phyloP scores from a whole-genome alignment of 1,284 basidiomycete genomes.

The Boletus holoroseus region DNA sequence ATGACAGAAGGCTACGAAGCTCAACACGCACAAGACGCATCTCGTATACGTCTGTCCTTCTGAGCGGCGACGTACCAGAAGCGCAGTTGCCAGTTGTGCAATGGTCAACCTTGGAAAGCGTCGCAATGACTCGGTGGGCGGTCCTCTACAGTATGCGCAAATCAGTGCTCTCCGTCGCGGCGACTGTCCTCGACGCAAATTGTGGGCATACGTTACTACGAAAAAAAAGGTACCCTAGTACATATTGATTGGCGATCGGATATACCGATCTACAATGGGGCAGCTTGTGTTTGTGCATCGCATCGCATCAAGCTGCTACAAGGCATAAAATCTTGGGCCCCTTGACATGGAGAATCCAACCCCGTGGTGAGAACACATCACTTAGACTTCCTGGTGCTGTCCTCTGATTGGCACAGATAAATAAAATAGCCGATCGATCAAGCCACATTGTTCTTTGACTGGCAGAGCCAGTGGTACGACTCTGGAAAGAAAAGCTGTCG shows the following conservation, averaged over 20 bases:
- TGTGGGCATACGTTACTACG: constrained; percentile 1
- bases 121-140: constrained; percentile 27
- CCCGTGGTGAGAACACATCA: not conserved
- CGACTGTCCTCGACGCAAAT: constrained; percentile 6
- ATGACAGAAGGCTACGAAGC: constrained; percentile 46
- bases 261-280: not conserved
- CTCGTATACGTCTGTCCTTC: not conserved
- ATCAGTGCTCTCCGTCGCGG: constrained; percentile 14
- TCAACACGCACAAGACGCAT: constrained; percentile 33
- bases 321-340: not conserved
- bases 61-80: constrained; percentile 41
- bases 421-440: not conserved
- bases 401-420: not conserved
- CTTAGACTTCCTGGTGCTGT: not conserved
- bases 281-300: not conserved
- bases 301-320: not conserved
- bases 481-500: not conserved
- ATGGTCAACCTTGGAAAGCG: constrained; percentile 28
- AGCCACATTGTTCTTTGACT: not conserved
- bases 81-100: constrained; percentile 28
- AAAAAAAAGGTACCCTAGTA: not conserved
- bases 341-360: not conserved
- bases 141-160: not conserved
- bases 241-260: not conserved
- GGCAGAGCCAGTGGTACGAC: not conserved